Evolutionary conservation across 306 rosid genomes (phyloP).

Genomic region (Chamaecrista fasciculata): DNA sequence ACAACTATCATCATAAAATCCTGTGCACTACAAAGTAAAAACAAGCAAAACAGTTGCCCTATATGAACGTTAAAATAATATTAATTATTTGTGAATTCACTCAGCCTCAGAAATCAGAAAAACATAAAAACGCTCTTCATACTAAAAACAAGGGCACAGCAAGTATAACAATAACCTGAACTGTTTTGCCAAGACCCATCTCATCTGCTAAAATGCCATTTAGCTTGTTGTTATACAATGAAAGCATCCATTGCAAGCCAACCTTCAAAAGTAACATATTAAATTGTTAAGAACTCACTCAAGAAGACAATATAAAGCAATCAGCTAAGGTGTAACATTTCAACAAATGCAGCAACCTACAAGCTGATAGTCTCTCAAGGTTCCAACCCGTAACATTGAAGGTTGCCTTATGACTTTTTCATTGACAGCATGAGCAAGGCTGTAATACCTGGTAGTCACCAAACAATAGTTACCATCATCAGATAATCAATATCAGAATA

Average conservation of each 20-base stretch:
- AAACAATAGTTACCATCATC: conserved; percentile 21
- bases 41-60: background rate
- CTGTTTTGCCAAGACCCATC: conserved; percentile 99
- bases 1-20: conserved; percentile 3
- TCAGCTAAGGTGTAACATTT: conserved; percentile 22
- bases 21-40: conserved; percentile 13
- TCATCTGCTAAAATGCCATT: conserved; percentile 98
- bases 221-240: conserved; percentile 93
- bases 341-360: conserved; percentile 51
- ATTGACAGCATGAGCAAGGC: conserved; percentile 95
- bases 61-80: conserved; percentile 24
- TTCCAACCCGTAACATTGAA: conserved; percentile 90
- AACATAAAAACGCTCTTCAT: conserved; percentile 10
- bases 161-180: conserved; percentile 62
- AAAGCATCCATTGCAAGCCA: conserved; percentile 99
- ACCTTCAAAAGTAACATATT: conserved; percentile 54
- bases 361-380: conserved; percentile 95
- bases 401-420: conserved; percentile 88
- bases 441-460: conserved; percentile 69
- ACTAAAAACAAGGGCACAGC: background rate
- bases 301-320: conserved; percentile 13
- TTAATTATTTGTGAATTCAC: conserved; percentile 13
- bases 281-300: conserved; percentile 9
- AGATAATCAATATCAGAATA: conserved; percentile 13
- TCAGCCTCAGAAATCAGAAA: background rate